Conservation (phyloP, 768 basidiomycete species). For the Boletus insuetus region DNA sequence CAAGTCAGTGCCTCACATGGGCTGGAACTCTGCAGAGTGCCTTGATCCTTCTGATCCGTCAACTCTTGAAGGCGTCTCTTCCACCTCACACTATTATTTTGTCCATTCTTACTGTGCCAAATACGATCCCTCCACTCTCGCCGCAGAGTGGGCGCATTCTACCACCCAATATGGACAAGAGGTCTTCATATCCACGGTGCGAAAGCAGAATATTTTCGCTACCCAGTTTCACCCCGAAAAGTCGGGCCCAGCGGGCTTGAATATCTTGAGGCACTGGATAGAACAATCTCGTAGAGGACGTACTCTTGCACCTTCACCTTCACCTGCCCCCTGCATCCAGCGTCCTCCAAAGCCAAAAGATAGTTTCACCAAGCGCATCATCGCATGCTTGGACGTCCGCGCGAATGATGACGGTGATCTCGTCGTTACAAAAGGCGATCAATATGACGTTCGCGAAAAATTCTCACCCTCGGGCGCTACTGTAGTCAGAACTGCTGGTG, state of each 20-base stretch:
- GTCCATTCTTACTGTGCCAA: slow-evolving; percentile 93
- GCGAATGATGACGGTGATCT: slow-evolving; percentile 95
- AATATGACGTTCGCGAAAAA: slow-evolving; percentile 96
- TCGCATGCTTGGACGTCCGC: slow-evolving; percentile 97
- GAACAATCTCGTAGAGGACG: slow-evolving; percentile 46
- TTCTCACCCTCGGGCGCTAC: slow-evolving; percentile 22
- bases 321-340: slow-evolving; percentile 23
- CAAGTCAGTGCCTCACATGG: slow-evolving; percentile 96
- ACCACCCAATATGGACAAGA: slow-evolving; percentile 95
- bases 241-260: slow-evolving; percentile 83
- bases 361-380: slow-evolving; percentile 87
- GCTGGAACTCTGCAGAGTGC: slow-evolving; percentile 83
- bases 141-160: slow-evolving; percentile 76
- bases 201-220: slow-evolving; percentile 81
- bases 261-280: slow-evolving; percentile 80
- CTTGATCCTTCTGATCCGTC: slow-evolving; percentile 42
- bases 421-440: slow-evolving; percentile 98
- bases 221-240: slow-evolving; percentile 99
- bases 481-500: slow-evolving; percentile 54
- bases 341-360: slow-evolving; percentile 47
- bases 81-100: slow-evolving; percentile 84
- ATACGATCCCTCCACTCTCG: slow-evolving; percentile 59
- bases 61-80: slow-evolving; percentile 46
- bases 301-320: slow-evolving; percentile 28
- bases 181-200: slow-evolving; percentile 82